These are phyloP conservation scores for Desmodesmus armatus DNA, from an alignment of 139 green algal genomes.

Conservation along the genomic window DNA sequence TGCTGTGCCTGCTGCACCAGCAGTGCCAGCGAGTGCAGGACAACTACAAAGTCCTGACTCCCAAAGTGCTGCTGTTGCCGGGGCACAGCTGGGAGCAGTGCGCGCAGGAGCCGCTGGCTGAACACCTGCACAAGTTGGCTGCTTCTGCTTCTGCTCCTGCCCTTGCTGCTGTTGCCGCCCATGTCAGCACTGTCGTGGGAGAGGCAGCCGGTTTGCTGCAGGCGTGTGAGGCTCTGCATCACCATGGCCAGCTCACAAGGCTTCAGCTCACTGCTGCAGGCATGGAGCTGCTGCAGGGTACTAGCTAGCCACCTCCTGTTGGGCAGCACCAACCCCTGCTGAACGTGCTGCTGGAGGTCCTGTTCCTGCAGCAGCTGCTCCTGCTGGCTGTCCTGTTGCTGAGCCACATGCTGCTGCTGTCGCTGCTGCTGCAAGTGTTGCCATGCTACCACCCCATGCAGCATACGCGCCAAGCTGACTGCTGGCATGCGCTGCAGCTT, in stretches of 20 bases:
- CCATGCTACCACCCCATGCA: constrained; percentile 28
- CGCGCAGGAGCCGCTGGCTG: constrained; percentile 31
- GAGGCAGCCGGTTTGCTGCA: constrained; percentile 19
- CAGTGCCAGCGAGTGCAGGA: constrained; percentile 12
- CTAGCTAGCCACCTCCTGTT: constrained; percentile 7
- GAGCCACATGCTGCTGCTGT: constrained; percentile 7
- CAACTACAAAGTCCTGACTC: constrained; percentile 1
- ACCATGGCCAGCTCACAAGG: constrained; percentile 39
- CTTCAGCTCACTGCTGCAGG: constrained; percentile 23
- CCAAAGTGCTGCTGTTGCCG: constrained; percentile 6
- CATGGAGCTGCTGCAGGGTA: not conserved
- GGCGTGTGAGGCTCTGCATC: constrained; percentile 15
- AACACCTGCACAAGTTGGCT: no score
- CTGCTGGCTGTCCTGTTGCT: not conserved
- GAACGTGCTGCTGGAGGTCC: not conserved
- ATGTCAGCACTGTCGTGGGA: no score
- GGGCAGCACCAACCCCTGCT: not conserved
- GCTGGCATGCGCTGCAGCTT: constrained; percentile 1
- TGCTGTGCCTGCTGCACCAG: not conserved
- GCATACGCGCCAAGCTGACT: constrained; percentile 30
- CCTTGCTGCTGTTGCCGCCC: no score
- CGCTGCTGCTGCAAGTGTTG: not conserved
- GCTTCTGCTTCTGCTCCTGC: no score
- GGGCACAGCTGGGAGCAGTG: constrained; percentile 16
- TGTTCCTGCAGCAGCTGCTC: constrained; percentile 8